phyloP scores from a whole-genome alignment of 2,329 filamentous ascomycete species.

The Colletotrichum spaethianum region DNA sequence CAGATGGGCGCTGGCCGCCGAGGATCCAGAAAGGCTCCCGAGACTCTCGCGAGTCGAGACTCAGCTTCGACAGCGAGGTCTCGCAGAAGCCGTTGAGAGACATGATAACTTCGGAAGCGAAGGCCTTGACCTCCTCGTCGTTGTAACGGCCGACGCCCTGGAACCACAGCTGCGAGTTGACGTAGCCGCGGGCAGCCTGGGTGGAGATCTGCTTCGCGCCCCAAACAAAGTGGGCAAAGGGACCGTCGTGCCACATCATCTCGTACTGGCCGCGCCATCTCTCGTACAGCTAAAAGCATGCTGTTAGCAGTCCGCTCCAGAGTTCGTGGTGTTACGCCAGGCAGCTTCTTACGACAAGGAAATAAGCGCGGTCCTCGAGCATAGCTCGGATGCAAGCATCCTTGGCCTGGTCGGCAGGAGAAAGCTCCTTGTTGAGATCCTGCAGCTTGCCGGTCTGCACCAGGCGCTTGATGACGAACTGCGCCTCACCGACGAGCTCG shows the following conservation, averaged over 20 bases:
- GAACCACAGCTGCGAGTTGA: constrained; percentile 43
- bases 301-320: constrained; percentile 2
- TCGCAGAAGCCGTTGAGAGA: constrained; percentile 42
- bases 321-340: background rate
- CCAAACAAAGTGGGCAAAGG: constrained; percentile 40
- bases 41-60: constrained; percentile 20
- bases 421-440: constrained; percentile 37
- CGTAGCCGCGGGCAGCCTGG: constrained; percentile 32
- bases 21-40: constrained; percentile 45
- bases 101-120: constrained; percentile 42
- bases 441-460: constrained; percentile 41
- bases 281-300: constrained; percentile 41
- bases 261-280: constrained; percentile 43
- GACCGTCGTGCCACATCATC: constrained; percentile 43
- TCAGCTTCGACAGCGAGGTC: constrained; percentile 35
- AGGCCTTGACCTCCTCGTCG: constrained; percentile 41
- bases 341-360: constrained; percentile 40
- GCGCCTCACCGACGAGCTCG: constrained; percentile 44
- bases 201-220: constrained; percentile 41
- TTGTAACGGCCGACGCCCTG: constrained; percentile 44
- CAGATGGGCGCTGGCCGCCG: constrained; percentile 43
- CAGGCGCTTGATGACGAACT: constrained; percentile 42
- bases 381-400: constrained; percentile 42
- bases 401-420: constrained; percentile 33
- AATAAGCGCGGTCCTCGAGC: constrained; percentile 44